These are phyloP conservation scores for Ogataea dorogensis DNA, from an alignment of 805 yeast genomes.

Conservation along the genomic window DNA sequence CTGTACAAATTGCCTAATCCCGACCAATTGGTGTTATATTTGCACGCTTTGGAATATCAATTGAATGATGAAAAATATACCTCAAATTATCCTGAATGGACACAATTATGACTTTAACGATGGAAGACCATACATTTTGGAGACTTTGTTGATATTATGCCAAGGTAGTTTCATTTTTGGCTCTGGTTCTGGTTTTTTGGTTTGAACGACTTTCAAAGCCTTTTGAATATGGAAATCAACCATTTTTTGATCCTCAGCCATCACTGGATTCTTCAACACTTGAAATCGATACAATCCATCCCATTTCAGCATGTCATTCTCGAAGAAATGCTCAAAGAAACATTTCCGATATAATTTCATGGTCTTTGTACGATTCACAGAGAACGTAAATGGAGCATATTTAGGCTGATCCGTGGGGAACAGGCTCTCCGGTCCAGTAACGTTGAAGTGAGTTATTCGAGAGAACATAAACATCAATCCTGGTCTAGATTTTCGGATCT, in stretches of 20 bases:
- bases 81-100: constrained; percentile 50
- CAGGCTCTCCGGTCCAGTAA: too few relatives aligned
- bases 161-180: constrained; percentile 18
- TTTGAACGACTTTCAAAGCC: constrained; percentile 20
- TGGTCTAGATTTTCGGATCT: constrained; percentile 34
- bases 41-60: constrained; percentile 46
- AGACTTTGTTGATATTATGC: constrained; percentile 13
- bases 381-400: constrained; percentile 23
- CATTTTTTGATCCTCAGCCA: constrained; percentile 15
- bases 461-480: constrained; percentile 21
- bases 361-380: constrained; percentile 26
- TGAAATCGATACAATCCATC: constrained; percentile 30
- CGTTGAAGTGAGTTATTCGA: constrained; percentile 25
- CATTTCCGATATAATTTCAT: constrained; percentile 21
- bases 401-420: constrained; percentile 1
- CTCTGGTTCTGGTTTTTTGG: constrained; percentile 7
- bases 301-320: constrained; percentile 7
- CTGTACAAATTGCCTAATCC: constrained; percentile 33
- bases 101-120: constrained; percentile 22
- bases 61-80: constrained; percentile 32
- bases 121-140: constrained; percentile 11
- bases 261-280: constrained; percentile 2
- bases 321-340: constrained; percentile 21
- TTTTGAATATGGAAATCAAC: constrained; percentile 14
- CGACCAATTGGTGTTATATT: constrained; percentile 38